Conservation (phyloP, 164 flowering plant species). For the Vitis rotundifolia region DNA sequence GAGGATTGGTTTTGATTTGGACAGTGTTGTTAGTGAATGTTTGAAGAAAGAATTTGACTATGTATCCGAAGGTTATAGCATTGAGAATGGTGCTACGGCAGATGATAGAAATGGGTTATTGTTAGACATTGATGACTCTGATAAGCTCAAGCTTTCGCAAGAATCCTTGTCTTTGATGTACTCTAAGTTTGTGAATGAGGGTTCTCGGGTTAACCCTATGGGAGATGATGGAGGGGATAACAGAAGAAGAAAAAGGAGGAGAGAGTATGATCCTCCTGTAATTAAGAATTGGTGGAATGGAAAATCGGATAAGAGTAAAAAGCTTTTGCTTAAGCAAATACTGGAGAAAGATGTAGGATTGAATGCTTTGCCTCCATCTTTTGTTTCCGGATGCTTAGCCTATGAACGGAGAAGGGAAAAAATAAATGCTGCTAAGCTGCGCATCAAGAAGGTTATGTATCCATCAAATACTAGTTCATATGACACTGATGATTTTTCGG, state of each 20-base stretch:
- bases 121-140: conserved; percentile 7
- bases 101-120: conserved; percentile 11
- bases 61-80: conserved; percentile 11
- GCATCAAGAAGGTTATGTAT: conserved; percentile 53
- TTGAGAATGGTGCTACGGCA: conserved; percentile 25
- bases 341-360: conserved; percentile 68
- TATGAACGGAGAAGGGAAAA: conserved; percentile 57
- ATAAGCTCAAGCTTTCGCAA: conserved; percentile 47
- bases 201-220: conserved; percentile 10
- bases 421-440: conserved; percentile 67
- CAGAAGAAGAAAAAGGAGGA: conserved; percentile 18
- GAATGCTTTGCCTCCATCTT: conserved; percentile 73
- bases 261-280: conserved; percentile 15
- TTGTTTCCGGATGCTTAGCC: conserved; percentile 42
- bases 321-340: conserved; percentile 47
- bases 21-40: conserved; percentile 42
- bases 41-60: conserved; percentile 37
- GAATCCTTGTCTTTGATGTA: conserved; percentile 51
- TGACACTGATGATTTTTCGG: conserved; percentile 6
- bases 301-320: conserved; percentile 57
- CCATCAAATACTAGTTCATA: conserved; percentile 21
- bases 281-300: conserved; percentile 63
- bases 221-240: conserved; percentile 16
- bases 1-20: conserved; percentile 33
- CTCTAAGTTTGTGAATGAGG: conserved; percentile 30